Evolutionary conservation across 2,329 filamentous ascomycete genomes (phyloP), one percentile per base, ranked within the genome.

Genomic region (Fusarium brachygibbosum): DNA sequence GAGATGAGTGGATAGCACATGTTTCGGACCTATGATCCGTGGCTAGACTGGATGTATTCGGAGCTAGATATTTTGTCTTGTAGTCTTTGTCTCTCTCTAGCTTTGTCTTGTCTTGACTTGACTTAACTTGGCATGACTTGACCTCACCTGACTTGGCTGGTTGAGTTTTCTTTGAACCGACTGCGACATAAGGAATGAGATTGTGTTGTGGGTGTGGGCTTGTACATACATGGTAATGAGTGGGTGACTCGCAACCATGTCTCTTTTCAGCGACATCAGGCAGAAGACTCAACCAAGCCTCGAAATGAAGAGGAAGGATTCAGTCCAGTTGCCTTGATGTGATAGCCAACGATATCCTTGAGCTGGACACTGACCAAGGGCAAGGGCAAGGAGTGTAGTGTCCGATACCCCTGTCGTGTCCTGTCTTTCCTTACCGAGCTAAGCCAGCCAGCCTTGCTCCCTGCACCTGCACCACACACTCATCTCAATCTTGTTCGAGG

Each of bases 191-290:
- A 50, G 17, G n/a, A 25, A 37, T 13, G 23, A 28, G 46, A 19
- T 16, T 7, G n/a, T 25, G 32, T 9, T 28, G 34, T 17, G 46
- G 49, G 42, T 28, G 25, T 63, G 59, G 11, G 19, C 28, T 25
- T 49, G 35, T 14, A 51, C 48, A 28, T 14, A 51, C 48, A 28
- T 42, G 25, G 34, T 32, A 21, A 29, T 38, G 41, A 31, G 13
- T 25, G 37, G 23, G 9, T 19, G 44, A 54, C 35, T 68, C 52
- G 52, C 63, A 68, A 68, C 48, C 23, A 58, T 54, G 13, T 25
- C 63, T 45, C 6, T 41, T 65, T 68, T 50, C 16, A 50, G 64
- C 16, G 13, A 21, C 32, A 51, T 13, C 23, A 51, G 48, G 17
- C 48, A 51, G 37, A 23, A 40, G n/a, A 19, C 13, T 34, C 4